Conservation (phyloP, 108 stramenopile species). For the Skeletonema potamos region DNA sequence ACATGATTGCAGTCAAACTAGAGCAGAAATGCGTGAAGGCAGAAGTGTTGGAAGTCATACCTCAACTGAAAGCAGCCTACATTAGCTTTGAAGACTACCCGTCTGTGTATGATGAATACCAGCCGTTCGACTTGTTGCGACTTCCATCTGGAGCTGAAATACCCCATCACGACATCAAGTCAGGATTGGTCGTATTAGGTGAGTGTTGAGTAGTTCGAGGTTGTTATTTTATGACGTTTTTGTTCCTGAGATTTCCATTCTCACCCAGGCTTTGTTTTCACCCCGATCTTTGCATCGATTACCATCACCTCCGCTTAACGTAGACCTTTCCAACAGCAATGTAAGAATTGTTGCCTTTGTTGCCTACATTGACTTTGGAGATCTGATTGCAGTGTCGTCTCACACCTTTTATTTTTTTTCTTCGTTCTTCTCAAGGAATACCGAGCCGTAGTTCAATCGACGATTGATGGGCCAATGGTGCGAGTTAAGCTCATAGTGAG, state of each 20-base stretch:
- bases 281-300: not conserved
- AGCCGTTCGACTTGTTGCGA: slow-evolving; percentile 39
- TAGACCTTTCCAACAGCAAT: slow-evolving; percentile 44
- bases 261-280: not conserved
- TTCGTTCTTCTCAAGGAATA: slow-evolving; percentile 25
- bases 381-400: not conserved
- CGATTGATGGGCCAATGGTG: slow-evolving; percentile 30
- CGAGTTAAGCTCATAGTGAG: slow-evolving; percentile 37
- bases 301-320: not conserved
- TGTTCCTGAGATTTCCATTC: not conserved
- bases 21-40: slow-evolving; percentile 43
- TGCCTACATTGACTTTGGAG: not conserved
- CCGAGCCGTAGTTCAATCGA: slow-evolving; percentile 34
- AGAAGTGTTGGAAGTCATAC: slow-evolving; percentile 39
- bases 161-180: slow-evolving; percentile 36
- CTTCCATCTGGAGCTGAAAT: slow-evolving; percentile 46
- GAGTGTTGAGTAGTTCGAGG: slow-evolving; percentile 7
- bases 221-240: not conserved
- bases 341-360: slow-evolving; percentile 1
- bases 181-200: slow-evolving; percentile 81
- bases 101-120: slow-evolving; percentile 60
- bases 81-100: slow-evolving; percentile 64
- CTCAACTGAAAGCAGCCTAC: slow-evolving; percentile 46
- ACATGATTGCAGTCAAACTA: slow-evolving; percentile 44
- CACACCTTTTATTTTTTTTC: not conserved